Base-by-base conservation (phyloP, 2,329 filamentous ascomycete genomes). In the Pseudogymnoascus sp. region DNA sequence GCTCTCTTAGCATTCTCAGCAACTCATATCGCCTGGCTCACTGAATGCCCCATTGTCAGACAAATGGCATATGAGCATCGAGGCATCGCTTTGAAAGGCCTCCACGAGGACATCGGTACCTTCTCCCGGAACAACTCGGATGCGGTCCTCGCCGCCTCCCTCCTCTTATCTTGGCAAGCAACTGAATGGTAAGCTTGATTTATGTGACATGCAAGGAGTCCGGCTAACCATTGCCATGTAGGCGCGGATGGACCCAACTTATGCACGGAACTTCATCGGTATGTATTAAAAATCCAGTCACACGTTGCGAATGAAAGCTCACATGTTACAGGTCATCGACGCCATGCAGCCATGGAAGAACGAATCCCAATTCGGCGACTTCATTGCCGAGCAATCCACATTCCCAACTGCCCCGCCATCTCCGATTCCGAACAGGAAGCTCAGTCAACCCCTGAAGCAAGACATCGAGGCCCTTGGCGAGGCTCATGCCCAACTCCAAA, bases 121-220 rank as follows among this genome's bases (percentile, higher is more conserved):
- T 97, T 98, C 76, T 96, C 90, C 2, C 87, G 86, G 70, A 86
- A 89, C 61, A 96, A 92, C 65, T 93, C 91, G 1, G 93, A 99
- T 76, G 92, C 93, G 46, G 88, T 97, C 66, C 83, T 99, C 62
- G 93, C 93, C 26, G 91, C 93, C 33, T 97, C 93, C 26, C 86
- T 97, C 50, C 84, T 98, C 59, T 83, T 99, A 60, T 96, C 93
- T 38, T 98, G 95, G 93, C 93, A 98, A 78, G 90, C 91, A 63
- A 95, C 89, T 65, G 93, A 98, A 79, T 98, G 93, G 93, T 96
- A 83, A 81, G 88, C 79, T 72, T 41, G 70, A 10, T 11, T 33
- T 35, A 63, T 68, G 66, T 69, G 50, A 72, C 71, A 70, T 24
- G 24, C 28, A 63, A 64, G 62, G 62, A 66, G 69, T 64, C 66